phyloP scores from a whole-genome alignment of 176 grass and related monocot species.

The Oropetium thomaeum region DNA sequence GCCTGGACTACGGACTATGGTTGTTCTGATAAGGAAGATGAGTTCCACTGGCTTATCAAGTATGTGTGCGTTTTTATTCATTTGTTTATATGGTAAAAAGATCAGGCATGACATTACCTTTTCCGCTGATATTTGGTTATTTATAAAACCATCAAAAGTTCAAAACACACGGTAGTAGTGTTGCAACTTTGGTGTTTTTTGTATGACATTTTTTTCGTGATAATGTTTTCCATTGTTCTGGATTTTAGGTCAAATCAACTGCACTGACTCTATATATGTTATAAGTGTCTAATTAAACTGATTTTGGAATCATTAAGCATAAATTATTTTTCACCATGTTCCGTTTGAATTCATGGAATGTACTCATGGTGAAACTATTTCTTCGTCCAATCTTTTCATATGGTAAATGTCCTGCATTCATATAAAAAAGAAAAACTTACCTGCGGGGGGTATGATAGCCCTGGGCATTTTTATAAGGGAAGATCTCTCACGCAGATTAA shows the following conservation, averaged over 20 bases:
- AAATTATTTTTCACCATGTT: neutral
- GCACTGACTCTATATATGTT: neutral
- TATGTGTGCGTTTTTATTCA: constrained; percentile 36
- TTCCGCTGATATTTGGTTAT: neutral
- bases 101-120: constrained; percentile 1
- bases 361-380: neutral
- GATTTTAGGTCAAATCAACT: neutral
- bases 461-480: too few relatives aligned
- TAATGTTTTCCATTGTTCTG: neutral
- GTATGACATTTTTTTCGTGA: neutral
- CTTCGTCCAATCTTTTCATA: neutral
- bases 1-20: constrained; percentile 98
- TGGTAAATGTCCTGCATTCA: neutral
- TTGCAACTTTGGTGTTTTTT: neutral
- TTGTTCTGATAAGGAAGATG: constrained; percentile 81
- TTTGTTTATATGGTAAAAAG: neutral
- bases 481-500: too few relatives aligned
- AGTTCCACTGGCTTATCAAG: constrained; percentile 90
- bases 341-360: neutral
- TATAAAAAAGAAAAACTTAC: too few relatives aligned
- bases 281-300: neutral
- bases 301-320: neutral
- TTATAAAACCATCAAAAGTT: neutral
- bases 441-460: too few relatives aligned
- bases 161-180: neutral